A percentile compares a stretch with the other conserved stretches of the same genome.
Conservation (phyloP, 2,329 filamentous ascomycete genomes). For the Onygena corvina region DNA sequence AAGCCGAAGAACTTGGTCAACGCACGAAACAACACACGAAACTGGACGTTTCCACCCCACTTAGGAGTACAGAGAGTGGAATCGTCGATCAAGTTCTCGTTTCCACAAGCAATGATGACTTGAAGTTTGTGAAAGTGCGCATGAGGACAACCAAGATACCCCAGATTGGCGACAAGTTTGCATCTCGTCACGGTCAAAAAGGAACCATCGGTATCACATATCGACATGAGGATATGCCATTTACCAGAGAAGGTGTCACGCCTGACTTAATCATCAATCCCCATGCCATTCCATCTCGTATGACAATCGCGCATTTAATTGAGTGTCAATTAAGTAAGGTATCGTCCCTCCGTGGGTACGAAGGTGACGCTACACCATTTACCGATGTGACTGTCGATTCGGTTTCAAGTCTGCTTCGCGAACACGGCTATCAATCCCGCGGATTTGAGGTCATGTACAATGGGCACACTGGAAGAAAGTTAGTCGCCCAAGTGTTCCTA, state of each 20-base stretch:
- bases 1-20: conserved; percentile 86
- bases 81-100: conserved; percentile 89
- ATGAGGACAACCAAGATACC: conserved; percentile 96
- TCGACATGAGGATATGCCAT: conserved; percentile 97
- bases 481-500: conserved; percentile 89
- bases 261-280: conserved; percentile 98
- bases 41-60: conserved; percentile 86
- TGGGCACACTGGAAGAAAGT: conserved; percentile 87
- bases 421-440: conserved; percentile 89
- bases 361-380: conserved; percentile 95
- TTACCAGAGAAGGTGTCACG: conserved; percentile 77
- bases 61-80: conserved; percentile 91
- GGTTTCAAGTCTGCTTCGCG: conserved; percentile 71
- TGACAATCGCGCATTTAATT: conserved; percentile 99
- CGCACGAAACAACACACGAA: conserved; percentile 82
- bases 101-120: conserved; percentile 86
- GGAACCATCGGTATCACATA: conserved; percentile 98
- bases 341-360: conserved; percentile 79
- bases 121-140: conserved; percentile 93
- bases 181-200: conserved; percentile 97
- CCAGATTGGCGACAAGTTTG: conserved; percentile 98
- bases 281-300: conserved; percentile 97
- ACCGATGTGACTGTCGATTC: conserved; percentile 95
- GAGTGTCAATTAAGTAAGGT: conserved; percentile 97
- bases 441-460: conserved; percentile 99